A percentile compares a stretch with the other conserved stretches of the same genome.
phyloP scores from a whole-genome alignment of 306 rosid species.

The Canavalia gladiata region DNA sequence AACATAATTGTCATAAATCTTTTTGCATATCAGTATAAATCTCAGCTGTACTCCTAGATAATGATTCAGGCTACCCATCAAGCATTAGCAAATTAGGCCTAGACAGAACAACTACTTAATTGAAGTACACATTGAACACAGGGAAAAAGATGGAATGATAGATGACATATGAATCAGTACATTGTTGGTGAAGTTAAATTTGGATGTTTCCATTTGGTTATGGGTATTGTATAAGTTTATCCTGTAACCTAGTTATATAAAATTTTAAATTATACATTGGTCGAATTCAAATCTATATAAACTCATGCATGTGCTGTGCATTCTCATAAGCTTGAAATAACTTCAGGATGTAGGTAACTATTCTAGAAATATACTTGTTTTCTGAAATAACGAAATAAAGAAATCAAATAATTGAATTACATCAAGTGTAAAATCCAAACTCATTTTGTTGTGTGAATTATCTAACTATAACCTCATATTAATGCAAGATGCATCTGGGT shows the following conservation, averaged over 20 bases:
- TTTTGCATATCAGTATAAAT: neutral
- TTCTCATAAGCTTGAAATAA: neutral
- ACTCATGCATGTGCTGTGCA: neutral
- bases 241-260: neutral
- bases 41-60: neutral
- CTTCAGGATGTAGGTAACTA: neutral
- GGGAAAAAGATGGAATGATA: constrained; percentile 1
- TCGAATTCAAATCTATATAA: neutral
- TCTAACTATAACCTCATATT: neutral
- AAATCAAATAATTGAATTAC: neutral
- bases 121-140: neutral
- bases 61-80: neutral
- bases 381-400: neutral
- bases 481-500: constrained; percentile 32
- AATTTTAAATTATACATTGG: neutral
- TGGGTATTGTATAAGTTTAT: neutral
- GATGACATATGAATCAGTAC: neutral
- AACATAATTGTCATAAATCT: neutral
- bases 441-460: constrained; percentile 10
- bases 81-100: neutral
- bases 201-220: constrained; percentile 1
- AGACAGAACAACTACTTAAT: neutral
- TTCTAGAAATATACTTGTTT: neutral
- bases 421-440: neutral
- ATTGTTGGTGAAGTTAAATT: neutral